Base-by-base conservation (phyloP, 2,329 filamentous ascomycete species). In the Dactylonectria estremocensis region DNA sequence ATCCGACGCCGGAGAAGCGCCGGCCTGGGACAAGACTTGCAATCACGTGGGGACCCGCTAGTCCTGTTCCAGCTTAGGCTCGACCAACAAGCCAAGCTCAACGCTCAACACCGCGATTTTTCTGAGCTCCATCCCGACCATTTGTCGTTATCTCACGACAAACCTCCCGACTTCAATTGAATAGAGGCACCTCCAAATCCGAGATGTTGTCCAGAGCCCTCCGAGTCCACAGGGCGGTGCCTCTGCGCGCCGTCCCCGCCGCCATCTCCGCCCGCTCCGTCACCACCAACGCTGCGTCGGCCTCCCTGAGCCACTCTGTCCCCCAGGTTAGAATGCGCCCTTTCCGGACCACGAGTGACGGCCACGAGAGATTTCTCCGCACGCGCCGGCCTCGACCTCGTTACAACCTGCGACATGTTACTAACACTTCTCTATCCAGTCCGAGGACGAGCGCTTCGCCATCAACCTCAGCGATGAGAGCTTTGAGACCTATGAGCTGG, bases 401-500 rank as follows among this genome's bases (percentile, higher is more conserved):
- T 18, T 52, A 59, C 43, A 33, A 28, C 35, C 11, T 37, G 43
- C 45, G 49, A 68, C 37, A 16, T 10, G 20, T 20, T 50, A 50
- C 73, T 77, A 61, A 79, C 70, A 31, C 4, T 46, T 52, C 24
- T 64, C 60, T 54, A 8, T 74, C 62, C 80, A 97, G 95, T 93
- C 95, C 83, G 95, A 98, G 83, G 94, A 98, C 80, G 93, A 97
- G 89, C 90, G 91, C 74, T 98, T 99, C 87, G 90, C 92, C 79
- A 90, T 99, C 82, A 92, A 91, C 80, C 92, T 99, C 82, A 97
- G 94, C 82, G 94, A 98, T 83, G 95, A 98, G 92, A 95, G 94
- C 87, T 99, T 98, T 87, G 96, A 99, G 90, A 98, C 96, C 66
- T 99, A 98, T 87, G 95, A 98, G 88, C 90, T 99, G 81, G 96